Conservation (phyloP, 2,329 filamentous ascomycete genomes). For the Trichophyton verrucosum region DNA sequence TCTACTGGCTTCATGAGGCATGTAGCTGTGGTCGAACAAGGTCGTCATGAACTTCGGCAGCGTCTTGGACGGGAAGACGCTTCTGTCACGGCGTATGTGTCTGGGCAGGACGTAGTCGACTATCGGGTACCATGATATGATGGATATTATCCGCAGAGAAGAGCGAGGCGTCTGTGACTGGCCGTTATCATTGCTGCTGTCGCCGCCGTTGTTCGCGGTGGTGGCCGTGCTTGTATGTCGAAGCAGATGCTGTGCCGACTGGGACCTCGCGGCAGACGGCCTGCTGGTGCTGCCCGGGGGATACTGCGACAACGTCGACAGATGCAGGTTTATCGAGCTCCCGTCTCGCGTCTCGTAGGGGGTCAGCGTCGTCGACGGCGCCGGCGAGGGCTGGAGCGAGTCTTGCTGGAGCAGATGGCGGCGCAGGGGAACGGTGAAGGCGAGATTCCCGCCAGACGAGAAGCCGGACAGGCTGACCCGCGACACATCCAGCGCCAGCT, state of each 20-base stretch:
- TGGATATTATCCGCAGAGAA: constrained; percentile 40
- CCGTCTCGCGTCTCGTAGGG: background rate
- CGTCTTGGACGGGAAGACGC: constrained; percentile 39
- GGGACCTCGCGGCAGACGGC: constrained; percentile 12
- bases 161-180: background rate
- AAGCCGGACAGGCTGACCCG: constrained; percentile 50
- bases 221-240: constrained; percentile 22
- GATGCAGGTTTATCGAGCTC: background rate
- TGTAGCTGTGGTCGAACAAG: constrained; percentile 38
- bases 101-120: constrained; percentile 51
- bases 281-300: constrained; percentile 7
- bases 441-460: constrained; percentile 51
- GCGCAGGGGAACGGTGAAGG: constrained; percentile 48
- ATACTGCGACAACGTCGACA: background rate
- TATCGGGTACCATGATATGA: constrained; percentile 51
- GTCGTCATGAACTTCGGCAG: constrained; percentile 37
- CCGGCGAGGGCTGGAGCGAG: constrained; percentile 8
- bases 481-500: constrained; percentile 45
- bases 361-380: constrained; percentile 8
- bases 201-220: constrained; percentile 13
- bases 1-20: constrained; percentile 37
- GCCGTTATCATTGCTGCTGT: constrained; percentile 4
- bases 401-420: constrained; percentile 26
- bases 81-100: constrained; percentile 45
- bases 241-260: constrained; percentile 12